Evolutionary conservation across 1,284 basidiomycete species (phyloP).

Genomic region (Marasmius sp.): DNA sequence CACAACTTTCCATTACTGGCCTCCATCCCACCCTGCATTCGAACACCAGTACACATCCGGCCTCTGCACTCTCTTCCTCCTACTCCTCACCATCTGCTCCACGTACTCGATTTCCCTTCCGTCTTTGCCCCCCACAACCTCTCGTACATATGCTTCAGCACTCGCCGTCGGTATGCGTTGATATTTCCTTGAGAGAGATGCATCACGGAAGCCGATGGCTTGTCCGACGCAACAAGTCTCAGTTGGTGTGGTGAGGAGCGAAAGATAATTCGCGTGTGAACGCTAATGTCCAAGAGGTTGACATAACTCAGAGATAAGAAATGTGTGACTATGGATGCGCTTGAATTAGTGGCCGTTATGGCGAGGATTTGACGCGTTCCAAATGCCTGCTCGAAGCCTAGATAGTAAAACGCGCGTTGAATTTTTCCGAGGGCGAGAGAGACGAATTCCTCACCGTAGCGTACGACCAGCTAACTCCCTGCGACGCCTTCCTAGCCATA

Average conservation of each 20-base stretch:
- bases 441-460: too few relatives aligned
- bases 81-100: background rate
- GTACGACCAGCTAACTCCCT: too few relatives aligned
- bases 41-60: too few relatives aligned
- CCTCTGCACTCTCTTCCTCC: too few relatives aligned
- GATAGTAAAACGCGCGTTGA: too few relatives aligned
- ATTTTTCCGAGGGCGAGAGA: too few relatives aligned
- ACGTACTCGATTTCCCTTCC: background rate
- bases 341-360: conserved; percentile 10
- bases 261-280: conserved; percentile 24
- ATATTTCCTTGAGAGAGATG: background rate
- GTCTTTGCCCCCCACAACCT: conserved; percentile 22
- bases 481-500: too few relatives aligned
- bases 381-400: conserved; percentile 13
- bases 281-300: conserved; percentile 24
- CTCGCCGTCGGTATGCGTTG: background rate
- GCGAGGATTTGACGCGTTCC: conserved; percentile 6
- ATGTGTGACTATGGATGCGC: conserved; percentile 8
- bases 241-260: conserved; percentile 28
- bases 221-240: conserved; percentile 15
- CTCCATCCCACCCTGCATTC: too few relatives aligned
- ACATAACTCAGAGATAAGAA: conserved; percentile 18
- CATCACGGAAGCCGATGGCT: conserved; percentile 19
- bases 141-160: conserved; percentile 21
- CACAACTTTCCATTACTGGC: conserved; percentile 24